phyloP scores from a whole-genome alignment of 2,329 filamentous ascomycete genomes.

The Cordyceps javanica region DNA sequence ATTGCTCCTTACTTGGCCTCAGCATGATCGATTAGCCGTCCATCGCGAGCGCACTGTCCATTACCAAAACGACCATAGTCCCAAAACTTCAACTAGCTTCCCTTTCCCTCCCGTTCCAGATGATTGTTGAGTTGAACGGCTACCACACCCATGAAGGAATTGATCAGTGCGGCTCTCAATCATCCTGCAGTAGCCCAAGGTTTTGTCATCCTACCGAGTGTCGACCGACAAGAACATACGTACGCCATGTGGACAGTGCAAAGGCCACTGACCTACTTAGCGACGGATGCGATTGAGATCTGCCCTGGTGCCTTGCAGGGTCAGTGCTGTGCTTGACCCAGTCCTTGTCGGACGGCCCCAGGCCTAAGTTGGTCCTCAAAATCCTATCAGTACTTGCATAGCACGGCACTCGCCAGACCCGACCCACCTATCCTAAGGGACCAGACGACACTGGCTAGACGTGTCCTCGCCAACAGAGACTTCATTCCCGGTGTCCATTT shows the following conservation, averaged over 20 bases:
- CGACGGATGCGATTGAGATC: neutral
- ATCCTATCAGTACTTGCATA: no score
- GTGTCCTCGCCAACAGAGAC: neutral
- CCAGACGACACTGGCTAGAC: neutral
- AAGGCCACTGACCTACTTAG: no score
- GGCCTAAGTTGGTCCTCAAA: neutral
- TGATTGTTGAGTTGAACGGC: neutral
- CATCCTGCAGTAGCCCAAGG: neutral
- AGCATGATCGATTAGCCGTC: neutral
- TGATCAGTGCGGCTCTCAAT: neutral
- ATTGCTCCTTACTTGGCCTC: neutral
- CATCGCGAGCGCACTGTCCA: no score
- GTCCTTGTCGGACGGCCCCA: neutral
- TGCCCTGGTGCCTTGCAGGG: constrained; percentile 6
- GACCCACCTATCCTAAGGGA: neutral
- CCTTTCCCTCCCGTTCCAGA: neutral
- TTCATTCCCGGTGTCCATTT: neutral
- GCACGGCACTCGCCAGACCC: neutral
- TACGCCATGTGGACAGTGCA: neutral
- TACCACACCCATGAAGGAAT: neutral
- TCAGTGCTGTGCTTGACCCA: constrained; percentile 7
- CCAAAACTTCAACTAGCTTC: neutral
- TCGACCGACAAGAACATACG: neutral
- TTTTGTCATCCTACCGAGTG: neutral
- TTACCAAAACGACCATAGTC: neutral